Evolutionary conservation across 768 basidiomycete species (phyloP), one percentile per base, ranked within the genome.

Genomic region (Boletus sp.): DNA sequence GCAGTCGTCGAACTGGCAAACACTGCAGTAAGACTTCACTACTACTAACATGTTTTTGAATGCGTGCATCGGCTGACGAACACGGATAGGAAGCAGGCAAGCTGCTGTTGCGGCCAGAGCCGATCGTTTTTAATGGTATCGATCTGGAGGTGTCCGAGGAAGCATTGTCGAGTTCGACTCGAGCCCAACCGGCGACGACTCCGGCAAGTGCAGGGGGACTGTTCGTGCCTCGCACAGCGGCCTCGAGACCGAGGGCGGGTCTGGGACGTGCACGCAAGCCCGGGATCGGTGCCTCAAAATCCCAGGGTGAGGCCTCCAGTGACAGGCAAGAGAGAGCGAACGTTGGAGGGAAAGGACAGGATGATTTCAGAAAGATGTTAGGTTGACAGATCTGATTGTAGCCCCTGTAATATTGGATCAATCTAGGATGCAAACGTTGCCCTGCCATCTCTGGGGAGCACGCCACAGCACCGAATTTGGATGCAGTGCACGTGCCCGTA

Each of bases 311-410:
- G 8, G 54, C 62, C 2, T 51, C 39, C 5, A 45, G 15, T 17
- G 39, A 46, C 7, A 53, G 59, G n/a, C 51, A 43, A 40, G 61
- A 60, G 47, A 27, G 45, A 7, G 33, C 19, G 37, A 57, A 55
- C 32, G 44, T 49, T 37, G 59, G 56, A 58, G 49, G 62, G 38
- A 68, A 70, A 50, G 77, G 73, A 29, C 93, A 94, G 67, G 86
- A 93, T 60, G 90, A 90, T 62, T 96, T 96, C 69, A 77, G 93
- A 53, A 90, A 85, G 64, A 87, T 95, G 86, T 68, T 95, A 7
- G 64, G 64, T 37, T 65, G 48, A 66, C 17, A 11, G 40, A 38
- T 34, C 10, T 21, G 5, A 19, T 40, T 23, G 41, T 23, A 32
- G 10, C 48, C 7, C 29, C 4, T 45, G 29, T 42, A n/a, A n/a